A percentile compares a stretch with the other conserved stretches of the same genome.
phyloP scores from a whole-genome alignment of 495 filamentous ascomycete genomes.

The Xylaria longipes region DNA sequence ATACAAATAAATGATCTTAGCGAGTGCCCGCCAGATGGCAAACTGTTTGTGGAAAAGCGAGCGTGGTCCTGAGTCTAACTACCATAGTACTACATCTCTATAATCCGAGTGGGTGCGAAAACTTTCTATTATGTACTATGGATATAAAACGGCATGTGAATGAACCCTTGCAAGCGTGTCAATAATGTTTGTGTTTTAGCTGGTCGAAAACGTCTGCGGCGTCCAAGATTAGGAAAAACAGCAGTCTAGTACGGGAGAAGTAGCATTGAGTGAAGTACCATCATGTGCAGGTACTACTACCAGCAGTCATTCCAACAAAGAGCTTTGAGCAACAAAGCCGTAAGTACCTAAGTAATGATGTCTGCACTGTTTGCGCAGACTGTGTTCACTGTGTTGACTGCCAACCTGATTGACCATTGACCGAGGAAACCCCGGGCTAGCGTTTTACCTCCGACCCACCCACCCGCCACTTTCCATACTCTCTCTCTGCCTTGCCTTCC shows the following conservation, averaged over 20 bases:
- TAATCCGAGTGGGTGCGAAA: not conserved
- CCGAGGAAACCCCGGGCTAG: constrained; percentile 14
- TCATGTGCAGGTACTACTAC: not conserved
- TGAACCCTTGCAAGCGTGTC: not conserved
- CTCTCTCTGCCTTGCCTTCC: constrained; percentile 3
- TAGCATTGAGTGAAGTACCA: not conserved
- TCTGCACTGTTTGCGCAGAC: not conserved
- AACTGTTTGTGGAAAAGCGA: not conserved
- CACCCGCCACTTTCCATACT: constrained; percentile 20
- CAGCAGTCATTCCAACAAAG: not conserved
- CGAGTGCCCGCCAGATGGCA: not conserved
- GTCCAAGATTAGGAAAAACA: not conserved
- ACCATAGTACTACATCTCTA: too few relatives aligned
- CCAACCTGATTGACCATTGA: not conserved
- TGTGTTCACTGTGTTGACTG: not conserved
- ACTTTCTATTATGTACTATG: not conserved
- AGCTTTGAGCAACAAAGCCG: not conserved
- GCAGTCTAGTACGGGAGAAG: not conserved
- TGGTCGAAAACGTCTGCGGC: not conserved
- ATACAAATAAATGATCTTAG: not conserved
- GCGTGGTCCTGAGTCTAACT: too few relatives aligned
- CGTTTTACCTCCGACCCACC: constrained; percentile 9
- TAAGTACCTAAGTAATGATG: not conserved
- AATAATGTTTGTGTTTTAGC: not conserved
- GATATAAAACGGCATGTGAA: not conserved